phyloP scores from a whole-genome alignment of 495 filamentous ascomycete genomes.

The Coniosporium apollinis region DNA sequence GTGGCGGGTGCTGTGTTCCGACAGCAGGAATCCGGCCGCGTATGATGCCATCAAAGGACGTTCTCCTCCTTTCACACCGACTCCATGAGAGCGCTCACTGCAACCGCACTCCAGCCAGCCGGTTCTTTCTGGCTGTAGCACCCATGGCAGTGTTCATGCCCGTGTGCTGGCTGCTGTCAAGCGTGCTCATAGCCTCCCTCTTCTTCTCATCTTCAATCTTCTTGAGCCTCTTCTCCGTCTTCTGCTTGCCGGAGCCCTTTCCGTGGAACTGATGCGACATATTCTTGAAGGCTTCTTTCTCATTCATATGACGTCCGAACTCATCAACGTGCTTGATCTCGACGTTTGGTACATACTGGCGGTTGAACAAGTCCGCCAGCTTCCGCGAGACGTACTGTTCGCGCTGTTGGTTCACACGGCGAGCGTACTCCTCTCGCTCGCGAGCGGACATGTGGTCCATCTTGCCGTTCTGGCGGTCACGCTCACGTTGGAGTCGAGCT shows the following conservation, averaged over 20 bases:
- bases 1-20: too few species aligned
- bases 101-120: slow-evolving; percentile 78
- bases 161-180: slow-evolving; percentile 67
- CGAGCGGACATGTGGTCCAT: slow-evolving; percentile 74
- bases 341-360: slow-evolving; percentile 76
- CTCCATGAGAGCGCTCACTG: too few species aligned
- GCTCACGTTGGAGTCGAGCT: slow-evolving; percentile 70
- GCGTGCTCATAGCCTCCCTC: slow-evolving; percentile 56
- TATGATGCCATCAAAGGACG: too few species aligned
- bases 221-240: slow-evolving; percentile 93
- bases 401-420: slow-evolving; percentile 69
- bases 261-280: slow-evolving; percentile 95
- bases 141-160: slow-evolving; percentile 71
- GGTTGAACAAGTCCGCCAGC: slow-evolving; percentile 67
- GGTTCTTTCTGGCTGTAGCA: slow-evolving; percentile 57
- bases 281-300: slow-evolving; percentile 94
- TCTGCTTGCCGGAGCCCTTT: slow-evolving; percentile 91
- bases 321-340: slow-evolving; percentile 84
- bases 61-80: too few species aligned
- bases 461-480: slow-evolving; percentile 63
- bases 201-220: slow-evolving; percentile 94
- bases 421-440: slow-evolving; percentile 80
- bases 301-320: slow-evolving; percentile 63
- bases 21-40: too few species aligned
- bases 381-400: slow-evolving; percentile 67